Evolutionary conservation across 2,329 filamentous ascomycete genomes (phyloP), one percentile per base, ranked within the genome.

Genomic region (Fusarium sambucinum): DNA sequence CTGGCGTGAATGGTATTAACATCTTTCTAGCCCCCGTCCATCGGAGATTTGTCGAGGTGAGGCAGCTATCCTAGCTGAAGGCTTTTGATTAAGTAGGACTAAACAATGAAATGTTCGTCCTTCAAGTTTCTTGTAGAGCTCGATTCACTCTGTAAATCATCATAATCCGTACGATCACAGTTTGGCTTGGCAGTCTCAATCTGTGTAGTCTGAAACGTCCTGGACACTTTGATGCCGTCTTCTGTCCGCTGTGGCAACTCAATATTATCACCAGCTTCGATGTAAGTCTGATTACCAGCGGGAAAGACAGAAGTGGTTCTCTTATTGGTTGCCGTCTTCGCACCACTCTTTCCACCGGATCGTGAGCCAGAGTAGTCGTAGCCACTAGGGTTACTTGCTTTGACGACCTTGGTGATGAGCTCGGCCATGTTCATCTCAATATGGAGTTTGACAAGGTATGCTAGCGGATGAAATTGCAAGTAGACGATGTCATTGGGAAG

Each of bases 391-490:
- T 75, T 75, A 35, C 69, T 73, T 9, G 72, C 72, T 33, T 73
- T 73, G 47, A 75, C 73, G 0, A 82, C 75, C 52, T 80, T 80
- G 21, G 74, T 81, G 68, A 86, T 85, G 21, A 86, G 79, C 27
- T 83, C 82, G 42, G 84, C 83, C 83, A 86, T 85, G 29, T 80
- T 82, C 79, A 86, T 81, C 68, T 86, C 84, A 65, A 86, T 86
- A 57, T 86, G 82, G 14, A 86, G 79, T 56, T 86, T 86, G 52
- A 85, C 82, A 17, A 85, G 78, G 67, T 85, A 86, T 4, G 83
- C 83, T 3, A 86, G 76, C 0, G 84, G 83, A 46, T 85, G 83
- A 72, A 86, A 84, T 66, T 85, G 83, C 30, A 85, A 79, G 60
- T 75, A 77, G 21, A 78, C 70, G 19, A 77, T 68, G 1, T 72